phyloP scores from a whole-genome alignment of 2,329 filamentous ascomycete genomes.

The Paecilomyces dactylethromorphus region DNA sequence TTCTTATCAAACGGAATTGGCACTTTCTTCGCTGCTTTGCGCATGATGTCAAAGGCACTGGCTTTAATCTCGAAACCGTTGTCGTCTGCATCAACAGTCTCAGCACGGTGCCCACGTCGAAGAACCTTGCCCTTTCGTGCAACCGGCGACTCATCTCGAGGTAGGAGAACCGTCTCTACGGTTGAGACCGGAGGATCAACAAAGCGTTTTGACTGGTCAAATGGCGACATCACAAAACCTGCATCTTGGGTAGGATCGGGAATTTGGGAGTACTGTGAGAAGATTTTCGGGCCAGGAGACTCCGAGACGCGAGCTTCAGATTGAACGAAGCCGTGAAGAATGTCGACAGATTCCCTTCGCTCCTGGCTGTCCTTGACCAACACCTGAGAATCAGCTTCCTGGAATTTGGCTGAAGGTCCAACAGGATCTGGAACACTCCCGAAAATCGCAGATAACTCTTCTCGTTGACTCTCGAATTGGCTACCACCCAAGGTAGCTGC shows the following conservation, averaged over 20 bases:
- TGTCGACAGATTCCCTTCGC: conserved; percentile 31
- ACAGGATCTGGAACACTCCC: conserved; percentile 46
- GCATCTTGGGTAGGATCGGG: conserved; percentile 75
- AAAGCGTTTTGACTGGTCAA: conserved; percentile 60
- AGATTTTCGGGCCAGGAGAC: conserved; percentile 27
- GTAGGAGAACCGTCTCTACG: conserved; percentile 59
- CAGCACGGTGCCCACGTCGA: conserved; percentile 39
- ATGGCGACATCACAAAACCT: conserved; percentile 68
- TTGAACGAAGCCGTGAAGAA: conserved; percentile 37
- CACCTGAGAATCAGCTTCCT: conserved; percentile 57
- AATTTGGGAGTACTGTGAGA: conserved; percentile 62
- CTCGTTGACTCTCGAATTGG: conserved; percentile 35
- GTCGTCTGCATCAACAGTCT: conserved; percentile 37
- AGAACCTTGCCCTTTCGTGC: conserved; percentile 53
- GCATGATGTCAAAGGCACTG: conserved; percentile 65
- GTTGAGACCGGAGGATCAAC: conserved; percentile 61
- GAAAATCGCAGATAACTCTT: conserved; percentile 46
- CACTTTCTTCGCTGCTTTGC: conserved; percentile 54
- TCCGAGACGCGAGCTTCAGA: conserved; percentile 28
- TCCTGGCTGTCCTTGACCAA: conserved; percentile 54
- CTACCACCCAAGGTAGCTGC: conserved; percentile 75
- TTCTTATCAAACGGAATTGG: conserved; percentile 67
- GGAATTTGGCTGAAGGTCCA: conserved; percentile 53
- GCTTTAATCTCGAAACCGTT: conserved; percentile 31
- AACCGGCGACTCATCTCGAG: conserved; percentile 56